Percentiles rank a stretch among this genome's conserved stretches.
Conservation (phyloP, 306 rosid species). For the Lathyrus tuberosus region DNA sequence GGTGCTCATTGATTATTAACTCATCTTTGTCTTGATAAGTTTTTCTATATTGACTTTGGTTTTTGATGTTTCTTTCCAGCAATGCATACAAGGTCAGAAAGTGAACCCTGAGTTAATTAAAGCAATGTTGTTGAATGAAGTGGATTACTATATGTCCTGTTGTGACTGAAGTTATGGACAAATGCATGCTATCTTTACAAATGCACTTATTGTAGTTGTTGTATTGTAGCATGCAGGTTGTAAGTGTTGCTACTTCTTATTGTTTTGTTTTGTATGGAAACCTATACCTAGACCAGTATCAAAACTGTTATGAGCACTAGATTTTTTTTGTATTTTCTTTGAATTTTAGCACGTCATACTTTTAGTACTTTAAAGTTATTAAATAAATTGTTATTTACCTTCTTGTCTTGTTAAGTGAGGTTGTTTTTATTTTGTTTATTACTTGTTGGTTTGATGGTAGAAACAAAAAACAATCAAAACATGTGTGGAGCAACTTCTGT, state of each 20-base stretch:
- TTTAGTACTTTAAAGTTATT: not conserved
- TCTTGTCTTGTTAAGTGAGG: too few relatives aligned
- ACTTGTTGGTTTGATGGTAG: too few relatives aligned
- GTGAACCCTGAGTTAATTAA: constrained; percentile 69
- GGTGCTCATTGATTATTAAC: too few relatives aligned
- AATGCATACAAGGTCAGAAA: constrained; percentile 68
- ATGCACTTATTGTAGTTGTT: constrained; percentile 23
- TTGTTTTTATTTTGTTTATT: too few relatives aligned
- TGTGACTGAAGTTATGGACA: constrained; percentile 41
- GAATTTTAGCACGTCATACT: constrained; percentile 14
- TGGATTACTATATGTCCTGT: constrained; percentile 55
- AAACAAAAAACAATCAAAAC: too few relatives aligned
- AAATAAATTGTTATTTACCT: too few relatives aligned
- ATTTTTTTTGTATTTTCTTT: constrained; percentile 4
- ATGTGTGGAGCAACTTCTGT: too few relatives aligned
- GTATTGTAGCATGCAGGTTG: constrained; percentile 25
- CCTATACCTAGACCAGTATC: constrained; percentile 9
- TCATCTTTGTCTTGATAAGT: not conserved
- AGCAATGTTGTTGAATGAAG: constrained; percentile 69
- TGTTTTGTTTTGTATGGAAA: not conserved
- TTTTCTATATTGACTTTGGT: constrained; percentile 16
- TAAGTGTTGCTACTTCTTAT: too few relatives aligned
- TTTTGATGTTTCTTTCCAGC: constrained; percentile 52
- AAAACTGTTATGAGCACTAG: not conserved
- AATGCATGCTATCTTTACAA: constrained; percentile 18